Conservation (phyloP, 208 protist genomes). For the Lotmaria passim region DNA sequence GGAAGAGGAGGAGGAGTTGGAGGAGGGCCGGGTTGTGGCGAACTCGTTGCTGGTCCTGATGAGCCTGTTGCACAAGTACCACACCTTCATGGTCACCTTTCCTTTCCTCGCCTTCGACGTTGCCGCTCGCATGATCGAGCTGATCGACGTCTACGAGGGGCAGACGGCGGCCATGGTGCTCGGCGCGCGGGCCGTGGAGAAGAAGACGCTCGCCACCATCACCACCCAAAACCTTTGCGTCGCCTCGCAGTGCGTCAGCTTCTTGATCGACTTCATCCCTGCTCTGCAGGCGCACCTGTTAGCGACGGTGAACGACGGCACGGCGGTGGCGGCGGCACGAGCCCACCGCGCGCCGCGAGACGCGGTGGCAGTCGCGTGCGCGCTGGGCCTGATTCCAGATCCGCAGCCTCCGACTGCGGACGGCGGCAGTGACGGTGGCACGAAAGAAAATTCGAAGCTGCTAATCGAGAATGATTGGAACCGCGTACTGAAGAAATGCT, state of each 20-base stretch:
- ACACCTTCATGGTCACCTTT: slow-evolving; percentile 73
- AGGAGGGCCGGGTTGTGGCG: slow-evolving; percentile 71
- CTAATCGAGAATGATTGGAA: slow-evolving; percentile 71
- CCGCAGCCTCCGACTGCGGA: background rate
- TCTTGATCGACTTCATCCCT: slow-evolving; percentile 76
- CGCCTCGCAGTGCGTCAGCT: slow-evolving; percentile 82
- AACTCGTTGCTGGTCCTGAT: slow-evolving; percentile 76
- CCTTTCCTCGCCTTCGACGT: slow-evolving; percentile 88
- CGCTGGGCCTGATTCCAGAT: slow-evolving; percentile 24
- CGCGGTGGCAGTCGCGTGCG: slow-evolving; percentile 28
- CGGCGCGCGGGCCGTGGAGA: slow-evolving; percentile 80
- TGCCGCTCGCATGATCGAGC: slow-evolving; percentile 71
- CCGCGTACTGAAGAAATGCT: slow-evolving; percentile 55
- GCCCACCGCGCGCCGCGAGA: background rate
- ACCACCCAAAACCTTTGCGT: slow-evolving; percentile 83
- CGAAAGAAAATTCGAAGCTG: slow-evolving; percentile 21
- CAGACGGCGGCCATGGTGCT: slow-evolving; percentile 78
- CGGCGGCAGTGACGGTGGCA: background rate
- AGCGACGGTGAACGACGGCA: slow-evolving; percentile 7
- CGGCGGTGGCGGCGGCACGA: background rate
- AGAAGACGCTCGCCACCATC: slow-evolving; percentile 77
- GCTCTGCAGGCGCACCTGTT: slow-evolving; percentile 46
- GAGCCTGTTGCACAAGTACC: slow-evolving; percentile 78
- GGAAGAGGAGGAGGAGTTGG: slow-evolving; percentile 31
- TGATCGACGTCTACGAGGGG: slow-evolving; percentile 80